Conservation (phyloP, 495 filamentous ascomycete genomes). For the Hyaloscypha bicolor region DNA sequence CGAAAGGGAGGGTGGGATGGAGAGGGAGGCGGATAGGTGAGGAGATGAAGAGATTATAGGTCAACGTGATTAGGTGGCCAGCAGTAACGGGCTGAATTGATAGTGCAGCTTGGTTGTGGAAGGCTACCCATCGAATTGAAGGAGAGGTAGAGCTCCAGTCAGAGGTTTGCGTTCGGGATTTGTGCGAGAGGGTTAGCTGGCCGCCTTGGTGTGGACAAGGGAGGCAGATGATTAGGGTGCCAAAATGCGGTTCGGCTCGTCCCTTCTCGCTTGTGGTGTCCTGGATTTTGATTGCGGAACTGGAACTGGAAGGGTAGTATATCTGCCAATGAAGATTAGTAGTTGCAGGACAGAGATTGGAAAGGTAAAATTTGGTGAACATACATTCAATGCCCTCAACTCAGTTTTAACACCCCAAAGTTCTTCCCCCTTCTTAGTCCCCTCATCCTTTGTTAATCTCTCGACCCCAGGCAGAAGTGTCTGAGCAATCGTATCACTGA, state of each 20-base stretch:
- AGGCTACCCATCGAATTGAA: constrained; percentile 57
- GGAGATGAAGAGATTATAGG: constrained; percentile 58
- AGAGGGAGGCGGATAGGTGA: constrained; percentile 16
- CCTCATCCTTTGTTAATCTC: constrained; percentile 4
- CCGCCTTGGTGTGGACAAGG: constrained; percentile 44
- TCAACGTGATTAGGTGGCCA: constrained; percentile 58
- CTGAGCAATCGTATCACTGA: constrained; percentile 51
- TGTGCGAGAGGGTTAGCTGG: constrained; percentile 39
- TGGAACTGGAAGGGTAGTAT: constrained; percentile 47
- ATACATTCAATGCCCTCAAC: constrained; percentile 60
- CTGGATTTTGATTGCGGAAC: constrained; percentile 34
- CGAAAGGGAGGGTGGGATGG: background rate
- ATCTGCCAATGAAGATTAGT: constrained; percentile 31
- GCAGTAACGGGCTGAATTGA: constrained; percentile 55
- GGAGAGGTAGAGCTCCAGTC: constrained; percentile 43
- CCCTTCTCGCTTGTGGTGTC: too few relatives aligned
- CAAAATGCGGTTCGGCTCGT: constrained; percentile 46
- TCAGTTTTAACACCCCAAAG: constrained; percentile 42
- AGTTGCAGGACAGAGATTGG: background rate
- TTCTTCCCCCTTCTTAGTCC: background rate
- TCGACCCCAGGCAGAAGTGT: constrained; percentile 46
- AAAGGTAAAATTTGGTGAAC: constrained; percentile 16
- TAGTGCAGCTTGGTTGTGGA: constrained; percentile 64
- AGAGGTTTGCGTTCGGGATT: constrained; percentile 38
- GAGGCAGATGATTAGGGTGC: constrained; percentile 57